Evolutionary conservation across 2,329 filamentous ascomycete genomes (phyloP).

Genomic region (Pseudovirgaria hyperparasitica): DNA sequence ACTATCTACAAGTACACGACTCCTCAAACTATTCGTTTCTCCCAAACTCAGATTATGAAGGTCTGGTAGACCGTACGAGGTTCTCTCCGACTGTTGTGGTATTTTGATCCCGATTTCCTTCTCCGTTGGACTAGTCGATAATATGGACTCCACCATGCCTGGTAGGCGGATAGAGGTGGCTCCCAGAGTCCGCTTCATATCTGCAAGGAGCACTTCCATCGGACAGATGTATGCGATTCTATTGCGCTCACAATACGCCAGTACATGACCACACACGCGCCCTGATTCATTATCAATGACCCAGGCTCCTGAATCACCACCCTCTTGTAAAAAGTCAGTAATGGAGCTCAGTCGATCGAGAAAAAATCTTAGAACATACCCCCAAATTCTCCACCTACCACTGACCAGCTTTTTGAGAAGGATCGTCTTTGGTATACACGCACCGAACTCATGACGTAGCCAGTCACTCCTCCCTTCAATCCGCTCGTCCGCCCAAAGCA

Average conservation of each 20-base stretch:
- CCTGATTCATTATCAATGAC: conserved; percentile 71
- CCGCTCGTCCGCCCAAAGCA: conserved; percentile 83
- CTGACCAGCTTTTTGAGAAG: conserved; percentile 59
- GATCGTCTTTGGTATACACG: conserved; percentile 77
- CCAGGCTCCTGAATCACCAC: conserved; percentile 90
- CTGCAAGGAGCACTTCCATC: conserved; percentile 79
- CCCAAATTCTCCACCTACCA: conserved; percentile 47
- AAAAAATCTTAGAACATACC: conserved; percentile 23
- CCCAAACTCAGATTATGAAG: too few relatives aligned
- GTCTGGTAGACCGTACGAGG: too few relatives aligned
- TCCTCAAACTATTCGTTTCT: too few relatives aligned
- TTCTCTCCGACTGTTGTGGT: too few relatives aligned
- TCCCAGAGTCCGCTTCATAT: conserved; percentile 68
- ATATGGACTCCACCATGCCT: conserved; percentile 35
- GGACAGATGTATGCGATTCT: conserved; percentile 84
- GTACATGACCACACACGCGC: conserved; percentile 74
- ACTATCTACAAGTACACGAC: too few relatives aligned
- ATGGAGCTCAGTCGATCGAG: background rate
- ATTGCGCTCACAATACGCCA: conserved; percentile 74
- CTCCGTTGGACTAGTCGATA: too few relatives aligned
- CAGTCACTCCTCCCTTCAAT: conserved; percentile 64
- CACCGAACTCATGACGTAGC: conserved; percentile 66
- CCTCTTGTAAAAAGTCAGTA: conserved; percentile 36
- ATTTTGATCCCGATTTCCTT: too few relatives aligned
- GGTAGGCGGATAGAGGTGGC: conserved; percentile 61